Evolutionary conservation across 1,284 basidiomycete species (phyloP).

Genomic region (Mixia osmundae): DNA sequence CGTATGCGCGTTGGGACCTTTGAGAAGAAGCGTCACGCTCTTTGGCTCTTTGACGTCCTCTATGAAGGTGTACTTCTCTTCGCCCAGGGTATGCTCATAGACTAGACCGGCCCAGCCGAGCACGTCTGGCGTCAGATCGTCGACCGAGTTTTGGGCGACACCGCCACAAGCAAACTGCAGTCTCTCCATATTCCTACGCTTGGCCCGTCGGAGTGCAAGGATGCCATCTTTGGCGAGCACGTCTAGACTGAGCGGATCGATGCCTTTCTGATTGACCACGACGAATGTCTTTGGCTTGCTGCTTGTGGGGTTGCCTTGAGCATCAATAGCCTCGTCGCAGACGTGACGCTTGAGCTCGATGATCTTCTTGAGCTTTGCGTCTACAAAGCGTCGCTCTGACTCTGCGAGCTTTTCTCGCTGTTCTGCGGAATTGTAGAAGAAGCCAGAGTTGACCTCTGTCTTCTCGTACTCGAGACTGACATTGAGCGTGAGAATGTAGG

Average conservation of each 20-base stretch:
- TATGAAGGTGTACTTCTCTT: slow-evolving; percentile 96
- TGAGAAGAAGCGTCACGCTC: slow-evolving; percentile 87
- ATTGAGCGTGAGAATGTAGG: slow-evolving; percentile 84
- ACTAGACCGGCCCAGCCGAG: slow-evolving; percentile 95
- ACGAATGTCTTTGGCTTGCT: slow-evolving; percentile 57
- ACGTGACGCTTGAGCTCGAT: slow-evolving; percentile 91
- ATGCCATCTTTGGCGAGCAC: slow-evolving; percentile 94
- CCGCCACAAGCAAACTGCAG: slow-evolving; percentile 87
- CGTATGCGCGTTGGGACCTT: slow-evolving; percentile 91
- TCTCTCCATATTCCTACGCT: slow-evolving; percentile 91
- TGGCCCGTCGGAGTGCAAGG: slow-evolving; percentile 76
- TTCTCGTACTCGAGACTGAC: slow-evolving; percentile 99
- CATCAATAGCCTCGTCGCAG: slow-evolving; percentile 70
- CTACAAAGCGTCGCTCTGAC: slow-evolving; percentile 81
- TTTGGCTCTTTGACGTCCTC: slow-evolving; percentile 94
- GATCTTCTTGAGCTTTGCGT: slow-evolving; percentile 87
- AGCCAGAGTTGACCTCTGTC: slow-evolving; percentile 99
- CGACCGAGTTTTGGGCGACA: slow-evolving; percentile 88
- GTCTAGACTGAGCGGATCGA: slow-evolving; percentile 91
- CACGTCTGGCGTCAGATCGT: slow-evolving; percentile 73
- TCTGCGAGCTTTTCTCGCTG: slow-evolving; percentile 98
- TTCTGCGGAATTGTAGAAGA: slow-evolving; percentile 97
- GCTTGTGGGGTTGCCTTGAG: too few relatives aligned
- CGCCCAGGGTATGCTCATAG: slow-evolving; percentile 96
- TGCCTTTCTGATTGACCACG: slow-evolving; percentile 97